Evolutionary conservation across 1,284 basidiomycete genomes (phyloP), one percentile per base, ranked within the genome.

Genomic region (Farysia itapuensis): DNA sequence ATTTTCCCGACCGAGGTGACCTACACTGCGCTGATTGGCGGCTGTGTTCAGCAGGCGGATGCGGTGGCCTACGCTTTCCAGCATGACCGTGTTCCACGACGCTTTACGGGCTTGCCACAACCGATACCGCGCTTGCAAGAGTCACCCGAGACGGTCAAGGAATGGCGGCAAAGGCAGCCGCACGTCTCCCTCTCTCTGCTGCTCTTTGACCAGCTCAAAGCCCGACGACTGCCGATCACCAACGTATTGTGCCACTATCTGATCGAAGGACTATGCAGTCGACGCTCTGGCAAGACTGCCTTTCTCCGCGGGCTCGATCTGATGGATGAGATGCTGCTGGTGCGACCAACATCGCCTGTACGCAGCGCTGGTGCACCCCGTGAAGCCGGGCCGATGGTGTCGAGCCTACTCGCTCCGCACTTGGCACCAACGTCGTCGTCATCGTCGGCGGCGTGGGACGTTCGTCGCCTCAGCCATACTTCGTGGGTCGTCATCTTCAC

Each of bases 1-100:
- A 39, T 68, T 6, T 45, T 49, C 12, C 69, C 70, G 1, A 64
- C 56, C 19, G 44, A 59, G 22, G 38, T 70, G 26, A 70, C 70
- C 2, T 72, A 70, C 42, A 61, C 48, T 7, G 59, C 56, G 8
- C 32, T 72, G 5, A 64, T 67, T 13, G 43, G 39, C 23, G 53
- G 54, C 4, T 43, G 58, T 12, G n/a, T 67, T 15, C 40, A 54
- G 20, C 39, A 58, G 29, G 38, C 48, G 12, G 43, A 45, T 6
- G 48, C 45, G 0, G 54, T 67, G 11, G 49, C 39, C 1, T 38
- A 60, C 19, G 50, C 51, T 4, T 38, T 53, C 5, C 26, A 34
- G 3, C 24, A 23, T 8, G 42, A 42, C 13, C 15, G 28, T 1
- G 7, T 64, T 1, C 46, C 64, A 2, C 18, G 26, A 8, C 48